A percentile compares a stretch with the other conserved stretches of the same genome.
phyloP scores from a whole-genome alignment of 805 yeast species.

The Candida chauliodis region DNA sequence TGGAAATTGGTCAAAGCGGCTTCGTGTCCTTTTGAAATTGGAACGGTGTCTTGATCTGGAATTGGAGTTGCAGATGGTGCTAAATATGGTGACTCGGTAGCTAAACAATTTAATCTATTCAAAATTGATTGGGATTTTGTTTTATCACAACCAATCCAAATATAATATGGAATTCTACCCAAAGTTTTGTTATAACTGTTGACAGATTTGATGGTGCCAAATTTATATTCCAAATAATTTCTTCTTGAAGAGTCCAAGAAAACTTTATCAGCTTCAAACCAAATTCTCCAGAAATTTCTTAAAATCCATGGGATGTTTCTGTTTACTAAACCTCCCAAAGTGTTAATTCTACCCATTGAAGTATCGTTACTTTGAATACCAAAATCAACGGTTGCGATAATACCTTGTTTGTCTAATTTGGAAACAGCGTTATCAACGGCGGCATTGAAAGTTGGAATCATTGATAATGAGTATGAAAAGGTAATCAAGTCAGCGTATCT shows the following conservation, averaged over 20 bases:
- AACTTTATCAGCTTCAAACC: constrained; percentile 85
- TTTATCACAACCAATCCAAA: constrained; percentile 68
- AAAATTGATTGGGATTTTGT: constrained; percentile 38
- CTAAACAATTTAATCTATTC: constrained; percentile 67
- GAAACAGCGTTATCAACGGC: constrained; percentile 65
- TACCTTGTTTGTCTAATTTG: constrained; percentile 53
- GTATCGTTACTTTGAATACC: constrained; percentile 71
- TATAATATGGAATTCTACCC: constrained; percentile 77
- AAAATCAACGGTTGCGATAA: constrained; percentile 72
- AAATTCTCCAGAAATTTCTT: constrained; percentile 79
- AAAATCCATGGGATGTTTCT: constrained; percentile 75
- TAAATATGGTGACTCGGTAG: constrained; percentile 78
- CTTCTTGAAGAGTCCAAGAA: constrained; percentile 77
- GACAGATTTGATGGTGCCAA: constrained; percentile 75
- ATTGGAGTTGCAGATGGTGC: constrained; percentile 45
- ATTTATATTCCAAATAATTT: constrained; percentile 76
- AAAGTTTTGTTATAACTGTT: constrained; percentile 61
- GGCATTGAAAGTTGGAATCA: constrained; percentile 82
- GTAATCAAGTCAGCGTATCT: constrained; percentile 67
- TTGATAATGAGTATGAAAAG: constrained; percentile 75
- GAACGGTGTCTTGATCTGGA: constrained; percentile 18
- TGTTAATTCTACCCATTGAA: constrained; percentile 63
- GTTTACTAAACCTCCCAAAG: constrained; percentile 69
- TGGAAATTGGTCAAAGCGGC: constrained; percentile 63
- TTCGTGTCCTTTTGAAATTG: constrained; percentile 68